Base-by-base conservation (phyloP, 331 rosid genomes). In the Telfairia occidentalis region DNA sequence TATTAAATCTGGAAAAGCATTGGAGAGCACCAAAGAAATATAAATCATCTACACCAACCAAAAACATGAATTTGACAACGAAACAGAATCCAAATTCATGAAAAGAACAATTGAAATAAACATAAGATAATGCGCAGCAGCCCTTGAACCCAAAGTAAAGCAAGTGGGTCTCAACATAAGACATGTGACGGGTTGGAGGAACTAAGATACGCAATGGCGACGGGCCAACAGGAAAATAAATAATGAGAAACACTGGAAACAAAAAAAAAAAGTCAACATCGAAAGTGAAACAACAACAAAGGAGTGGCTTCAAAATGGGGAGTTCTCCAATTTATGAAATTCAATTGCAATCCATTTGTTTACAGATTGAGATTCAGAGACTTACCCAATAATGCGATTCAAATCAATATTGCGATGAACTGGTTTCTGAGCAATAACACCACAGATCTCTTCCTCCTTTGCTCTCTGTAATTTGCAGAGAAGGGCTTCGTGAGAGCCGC, bases 131-230 rank as follows among this genome's bases (percentile, higher is more conserved):
- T 83, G 86, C 81, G 74, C 80, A 38, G 79, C 71, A 81, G 89
- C 86, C 81, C 87, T 81, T 87, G 81, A 60, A 88, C 87, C 85
- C 67, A 61, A 92, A 84, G 88, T 86, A 89, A 95, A 82, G 84
- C 78, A 82, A 80, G 76, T 52, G 78, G 76, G 72, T 63, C 8
- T 46, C 58, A 65, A 74, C 61, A 75, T 49, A 24, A 76, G 55
- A 48, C 70, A 66, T 16, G 66, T 57, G 26, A 70, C 81, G 78
- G 18, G 81, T 85, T 85, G 82, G 88, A 92, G 80, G 75, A 75
- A 82, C 82, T 81, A 77, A 79, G 84, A 69, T 53, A 75, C 78
- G 76, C 87, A 75, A 84, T 80, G 84, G 85, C 79, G 96, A 91
- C 90, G 66, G 73, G 50, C 82, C 87, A 91, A 81, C 92, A 81